Base-by-base conservation (phyloP, 2,329 filamentous ascomycete genomes). In the Graphilbum ipis-grandicollis region DNA sequence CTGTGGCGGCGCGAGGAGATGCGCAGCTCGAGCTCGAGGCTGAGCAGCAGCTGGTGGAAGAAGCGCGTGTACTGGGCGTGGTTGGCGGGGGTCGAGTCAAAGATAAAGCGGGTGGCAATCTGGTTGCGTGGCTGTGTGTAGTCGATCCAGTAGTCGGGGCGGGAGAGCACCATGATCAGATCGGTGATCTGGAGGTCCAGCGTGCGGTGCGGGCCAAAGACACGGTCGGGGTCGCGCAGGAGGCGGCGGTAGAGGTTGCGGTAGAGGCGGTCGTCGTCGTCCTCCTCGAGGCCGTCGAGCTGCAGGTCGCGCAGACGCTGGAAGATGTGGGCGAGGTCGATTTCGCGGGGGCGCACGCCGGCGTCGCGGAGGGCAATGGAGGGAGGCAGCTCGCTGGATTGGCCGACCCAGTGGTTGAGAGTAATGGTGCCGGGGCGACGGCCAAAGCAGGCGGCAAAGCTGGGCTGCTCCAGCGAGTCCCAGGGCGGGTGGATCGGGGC, bases 31-130 rank as follows among this genome's bases (percentile, higher is more conserved):
- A 85, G 61, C 53, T 85, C 79, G 34, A 80, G 62, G 43, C 75
- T 78, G 31, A 85, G 65, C 3, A 85, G 61, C n/a, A 85, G 57
- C 53, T 85, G 79, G 50, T 82, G 77, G 52, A 81, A 83, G 56
- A 85, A 84, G 19, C 65, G 66, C 41, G 68, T 65, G 46, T 77
- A 79, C 41, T 66, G 63, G 15, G 60, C 55, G 33, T 65, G 59
- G 45, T 76, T 74, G 15, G 61, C 58, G 26, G 65, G 60, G 39
- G 64, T 60, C 12, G 65, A 63, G 46, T 77, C 69, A 43, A 75
- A 75, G 41, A 84, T 78, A 54, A 78, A 83, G 37, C 75, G 72
- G 3, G 79, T 79, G 19, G 77, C 71, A 18, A 83, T 74, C 48
- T 85, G 79, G 47, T 83, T 81, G 48, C 69, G 70, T 4, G 68